Base-by-base conservation (phyloP, 225 moss, liverwort and hornwort genomes). In the Antitrichia curtipendula region DNA sequence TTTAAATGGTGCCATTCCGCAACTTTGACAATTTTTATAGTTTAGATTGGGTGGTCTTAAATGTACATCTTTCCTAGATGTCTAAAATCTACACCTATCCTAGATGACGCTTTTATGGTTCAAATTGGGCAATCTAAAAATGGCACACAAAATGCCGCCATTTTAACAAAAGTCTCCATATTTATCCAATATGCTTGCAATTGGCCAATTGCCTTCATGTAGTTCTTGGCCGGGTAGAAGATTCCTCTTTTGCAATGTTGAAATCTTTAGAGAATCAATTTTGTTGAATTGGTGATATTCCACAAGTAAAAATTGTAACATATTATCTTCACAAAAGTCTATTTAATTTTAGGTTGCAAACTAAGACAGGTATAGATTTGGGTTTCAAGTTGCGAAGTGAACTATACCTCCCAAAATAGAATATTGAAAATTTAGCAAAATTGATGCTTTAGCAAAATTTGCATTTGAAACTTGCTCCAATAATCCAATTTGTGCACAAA, bases 221-320 rank as follows among this genome's bases (percentile, higher is more conserved):
- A 10, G 2, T 68, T 21, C 9, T n/a, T 36, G 6, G 3, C 54
- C 8, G 2, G 4, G 38, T 38, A 0, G 12, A 22, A 22, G 38
- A 13, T 68, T 38, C 7, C 0, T 68, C 12, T 68, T 13, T 68
- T 68, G 22, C 23, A 68, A 22, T 4, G 7, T 12, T 66, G 4
- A 12, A 38, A 40, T 69, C 4, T 24, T 24, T 23, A 24, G 2
- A 21, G 7, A 0, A 7, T 2, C 4, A n/a, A 66, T 22, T n/a
- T 22, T 3, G 1, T 20, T 36, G 6, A 21, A n/a, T 66, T n/a
- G n/a, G 12, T 1, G 0, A n/a, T n/a, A n/a, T n/a, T 22, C 1
- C 2, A n/a, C 4, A 21, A 12, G n/a, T 22, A 21, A n/a, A 22
- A n/a, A 12, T 66, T 12, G 4, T 66, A 12, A 21, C 22, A 66